Percentiles rank a stretch among this genome's conserved stretches.
phyloP scores from a whole-genome alignment of 768 basidiomycete genomes.

The Pisolithus albus region DNA sequence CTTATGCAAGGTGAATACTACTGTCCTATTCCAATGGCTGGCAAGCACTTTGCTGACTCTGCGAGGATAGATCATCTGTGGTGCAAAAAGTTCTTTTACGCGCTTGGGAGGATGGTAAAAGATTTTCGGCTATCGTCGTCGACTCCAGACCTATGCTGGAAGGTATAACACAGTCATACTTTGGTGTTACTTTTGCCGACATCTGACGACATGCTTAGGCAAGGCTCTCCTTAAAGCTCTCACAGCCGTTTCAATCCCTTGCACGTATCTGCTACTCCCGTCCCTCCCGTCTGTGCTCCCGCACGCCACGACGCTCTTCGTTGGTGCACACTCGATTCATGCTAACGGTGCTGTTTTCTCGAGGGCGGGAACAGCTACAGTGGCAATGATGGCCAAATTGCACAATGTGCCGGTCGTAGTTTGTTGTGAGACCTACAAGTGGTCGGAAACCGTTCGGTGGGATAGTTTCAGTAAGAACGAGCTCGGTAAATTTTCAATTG shows the following conservation, averaged over 20 bases:
- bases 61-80: conserved; percentile 71
- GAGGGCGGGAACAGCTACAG: conserved; percentile 89
- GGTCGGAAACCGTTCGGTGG: conserved; percentile 84
- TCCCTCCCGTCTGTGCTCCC: conserved; percentile 75
- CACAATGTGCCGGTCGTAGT: conserved; percentile 90
- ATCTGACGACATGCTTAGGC: conserved; percentile 38
- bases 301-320: conserved; percentile 75
- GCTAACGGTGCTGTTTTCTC: conserved; percentile 93
- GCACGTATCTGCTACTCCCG: conserved; percentile 88
- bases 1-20: conserved; percentile 73
- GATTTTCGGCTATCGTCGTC: conserved; percentile 86
- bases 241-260: conserved; percentile 62
- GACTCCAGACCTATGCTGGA: conserved; percentile 95
- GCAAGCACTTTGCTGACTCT: conserved; percentile 2
- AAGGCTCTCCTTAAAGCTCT: conserved; percentile 71
- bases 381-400: conserved; percentile 92
- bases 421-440: conserved; percentile 98
- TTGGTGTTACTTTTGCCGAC: not conserved
- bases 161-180: conserved; percentile 38
- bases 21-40: not conserved
- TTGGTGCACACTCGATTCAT: conserved; percentile 92
- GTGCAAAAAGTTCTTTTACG: conserved; percentile 84
- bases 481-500: conserved; percentile 51
- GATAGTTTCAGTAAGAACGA: conserved; percentile 97
- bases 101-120: conserved; percentile 66